A percentile compares a stretch with the other conserved stretches of the same genome.
Evolutionary conservation across 345 rosid species (phyloP).

Genomic region (Acer campestre): DNA sequence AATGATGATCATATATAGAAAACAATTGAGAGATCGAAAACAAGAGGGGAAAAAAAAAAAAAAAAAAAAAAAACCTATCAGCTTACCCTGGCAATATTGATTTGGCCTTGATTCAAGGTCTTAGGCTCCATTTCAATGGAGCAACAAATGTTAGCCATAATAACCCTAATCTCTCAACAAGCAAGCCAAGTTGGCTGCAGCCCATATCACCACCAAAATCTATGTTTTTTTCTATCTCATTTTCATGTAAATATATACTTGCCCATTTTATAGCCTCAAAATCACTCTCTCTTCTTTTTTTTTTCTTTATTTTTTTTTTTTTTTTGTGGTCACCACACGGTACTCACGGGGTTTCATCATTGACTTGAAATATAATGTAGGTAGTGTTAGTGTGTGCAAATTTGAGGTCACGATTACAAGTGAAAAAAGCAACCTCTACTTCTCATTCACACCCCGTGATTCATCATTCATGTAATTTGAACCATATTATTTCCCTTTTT

Average conservation of each 20-base stretch:
- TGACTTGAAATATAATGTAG: neutral
- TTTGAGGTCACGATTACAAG: constrained; percentile 7
- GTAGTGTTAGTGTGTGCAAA: neutral
- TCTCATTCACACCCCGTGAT: constrained; percentile 18
- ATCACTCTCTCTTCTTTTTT: neutral
- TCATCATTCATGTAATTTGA: too few relatives aligned
- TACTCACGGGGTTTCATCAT: constrained; percentile 6
- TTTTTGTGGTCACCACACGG: neutral
- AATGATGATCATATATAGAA: neutral
- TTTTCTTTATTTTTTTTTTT: neutral
- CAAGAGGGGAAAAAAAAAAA: too few relatives aligned
- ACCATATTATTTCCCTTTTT: neutral
- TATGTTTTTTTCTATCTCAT: neutral
- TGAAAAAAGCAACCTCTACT: neutral
- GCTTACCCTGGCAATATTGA: constrained; percentile 40
- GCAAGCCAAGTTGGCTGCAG: neutral
- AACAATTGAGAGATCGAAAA: neutral
- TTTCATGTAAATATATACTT: neutral
- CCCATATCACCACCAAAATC: constrained; percentile 19
- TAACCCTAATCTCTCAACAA: constrained; percentile 4
- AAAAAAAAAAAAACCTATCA: neutral
- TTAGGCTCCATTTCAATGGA: constrained; percentile 53
- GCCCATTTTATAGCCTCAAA: constrained; percentile 1
- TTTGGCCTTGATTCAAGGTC: constrained; percentile 43
- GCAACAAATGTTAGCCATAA: constrained; percentile 43